phyloP scores from a whole-genome alignment of 768 basidiomycete species.

The Kwoniella pini region DNA sequence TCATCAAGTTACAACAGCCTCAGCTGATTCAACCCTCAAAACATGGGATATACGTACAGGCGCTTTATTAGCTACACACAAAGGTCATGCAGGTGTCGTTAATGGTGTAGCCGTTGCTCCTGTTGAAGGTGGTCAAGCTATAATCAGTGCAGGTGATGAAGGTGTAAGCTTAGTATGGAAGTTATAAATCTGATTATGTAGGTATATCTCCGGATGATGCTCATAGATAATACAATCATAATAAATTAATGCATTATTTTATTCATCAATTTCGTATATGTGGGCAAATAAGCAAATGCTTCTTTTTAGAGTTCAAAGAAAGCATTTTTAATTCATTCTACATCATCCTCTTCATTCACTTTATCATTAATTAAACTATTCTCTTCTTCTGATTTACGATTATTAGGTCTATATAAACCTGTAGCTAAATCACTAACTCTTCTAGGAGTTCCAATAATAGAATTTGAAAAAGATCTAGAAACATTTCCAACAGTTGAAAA shows the following conservation, averaged over 20 bases:
- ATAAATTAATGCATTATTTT: neutral
- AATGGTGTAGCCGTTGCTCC: conserved; percentile 72
- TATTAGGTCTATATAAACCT: conserved; percentile 17
- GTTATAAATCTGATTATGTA: conserved; percentile 30
- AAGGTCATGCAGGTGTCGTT: conserved; percentile 76
- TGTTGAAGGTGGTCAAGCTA: conserved; percentile 56
- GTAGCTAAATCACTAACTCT: conserved; percentile 29
- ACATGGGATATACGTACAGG: conserved; percentile 95
- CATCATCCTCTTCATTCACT: conserved; percentile 24
- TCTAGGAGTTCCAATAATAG: conserved; percentile 41
- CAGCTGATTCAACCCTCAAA: conserved; percentile 78
- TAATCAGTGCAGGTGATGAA: conserved; percentile 90
- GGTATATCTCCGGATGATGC: neutral
- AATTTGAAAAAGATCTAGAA: conserved; percentile 35
- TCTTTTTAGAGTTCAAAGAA: no score
- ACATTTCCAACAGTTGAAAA: conserved; percentile 32
- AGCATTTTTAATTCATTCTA: conserved; percentile 12
- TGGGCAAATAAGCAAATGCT: no score
- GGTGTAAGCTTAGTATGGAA: conserved; percentile 75
- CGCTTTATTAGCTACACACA: conserved; percentile 71
- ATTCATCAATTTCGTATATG: no score
- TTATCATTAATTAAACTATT: conserved; percentile 1
- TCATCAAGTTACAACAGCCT: conserved; percentile 78
- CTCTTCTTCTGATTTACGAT: neutral
- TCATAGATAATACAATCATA: neutral